Conservation (phyloP, 345 rosid genomes). For the Rhizophora apiculata region DNA sequence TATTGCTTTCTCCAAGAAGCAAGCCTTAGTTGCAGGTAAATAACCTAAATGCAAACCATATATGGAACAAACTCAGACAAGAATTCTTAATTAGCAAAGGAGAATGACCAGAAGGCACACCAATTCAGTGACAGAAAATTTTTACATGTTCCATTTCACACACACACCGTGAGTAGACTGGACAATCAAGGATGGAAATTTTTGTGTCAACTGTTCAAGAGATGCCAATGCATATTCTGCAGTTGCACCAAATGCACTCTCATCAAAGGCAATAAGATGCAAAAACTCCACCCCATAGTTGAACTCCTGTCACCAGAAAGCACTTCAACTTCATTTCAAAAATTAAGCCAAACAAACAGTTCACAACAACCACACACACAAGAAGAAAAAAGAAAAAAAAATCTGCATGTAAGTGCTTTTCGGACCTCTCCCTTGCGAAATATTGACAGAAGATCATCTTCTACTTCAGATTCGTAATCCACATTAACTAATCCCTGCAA, state of each 20-base stretch:
- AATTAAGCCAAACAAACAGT: constrained; percentile 4
- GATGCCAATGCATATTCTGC: constrained; percentile 62
- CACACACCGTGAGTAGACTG: constrained; percentile 76
- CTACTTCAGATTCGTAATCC: constrained; percentile 85
- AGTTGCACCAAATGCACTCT: constrained; percentile 43
- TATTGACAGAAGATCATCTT: constrained; percentile 75
- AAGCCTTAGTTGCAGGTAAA: neutral
- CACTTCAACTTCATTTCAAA: constrained; percentile 15
- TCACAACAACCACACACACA: neutral
- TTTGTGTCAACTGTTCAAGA: constrained; percentile 42
- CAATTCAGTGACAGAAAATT: constrained; percentile 2
- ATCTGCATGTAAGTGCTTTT: neutral
- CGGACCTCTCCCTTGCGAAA: constrained; percentile 91
- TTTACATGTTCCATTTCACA: constrained; percentile 1
- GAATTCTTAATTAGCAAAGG: neutral
- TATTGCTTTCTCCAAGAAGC: neutral
- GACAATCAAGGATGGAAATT: constrained; percentile 65
- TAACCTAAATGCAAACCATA: neutral
- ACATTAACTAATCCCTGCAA: constrained; percentile 58
- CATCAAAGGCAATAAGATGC: constrained; percentile 58
- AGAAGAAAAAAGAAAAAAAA: neutral
- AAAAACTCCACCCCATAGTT: constrained; percentile 78
- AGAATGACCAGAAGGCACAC: constrained; percentile 9
- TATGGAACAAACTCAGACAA: neutral
- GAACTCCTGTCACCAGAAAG: constrained; percentile 55